A percentile compares a stretch with the other conserved stretches of the same genome.
Conservation (phyloP, 345 rosid genomes). For the Isatis tinctoria region DNA sequence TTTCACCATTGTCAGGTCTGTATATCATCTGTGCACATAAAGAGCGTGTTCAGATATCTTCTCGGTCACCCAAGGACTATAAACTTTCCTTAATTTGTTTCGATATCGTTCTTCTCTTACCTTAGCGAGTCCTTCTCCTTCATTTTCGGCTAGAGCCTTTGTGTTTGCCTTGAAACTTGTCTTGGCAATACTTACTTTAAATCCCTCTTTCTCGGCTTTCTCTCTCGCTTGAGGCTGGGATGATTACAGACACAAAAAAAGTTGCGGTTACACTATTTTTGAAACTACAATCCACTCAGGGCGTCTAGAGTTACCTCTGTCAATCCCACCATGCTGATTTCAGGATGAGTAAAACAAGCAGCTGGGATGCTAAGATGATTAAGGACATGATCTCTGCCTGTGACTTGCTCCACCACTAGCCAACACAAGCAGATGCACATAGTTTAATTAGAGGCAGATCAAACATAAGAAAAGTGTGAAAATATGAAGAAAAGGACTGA, state of each 20-base stretch:
- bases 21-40: conserved; percentile 83
- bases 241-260: not conserved
- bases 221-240: conserved; percentile 97
- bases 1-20: conserved; percentile 96
- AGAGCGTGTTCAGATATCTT: not conserved
- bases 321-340: conserved; percentile 98
- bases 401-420: conserved; percentile 92
- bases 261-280: not conserved
- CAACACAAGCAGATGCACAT: conserved; percentile 13
- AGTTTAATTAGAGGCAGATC: not conserved
- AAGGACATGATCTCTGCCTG: conserved; percentile 87
- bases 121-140: conserved; percentile 98
- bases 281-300: not conserved
- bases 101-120: conserved; percentile 31
- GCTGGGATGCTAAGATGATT: conserved; percentile 96
- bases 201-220: conserved; percentile 87
- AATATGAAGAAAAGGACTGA: not conserved
- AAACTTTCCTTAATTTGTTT: not conserved
- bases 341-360: conserved; percentile 99
- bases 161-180: conserved; percentile 99
- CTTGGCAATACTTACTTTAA: conserved; percentile 78
- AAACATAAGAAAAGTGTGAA: not conserved
- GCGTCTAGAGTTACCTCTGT: conserved; percentile 62
- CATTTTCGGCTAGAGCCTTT: conserved; percentile 98
- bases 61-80: not conserved